Conservation (phyloP, 2,329 filamentous ascomycete species). For the Epichloe coenophiala region DNA sequence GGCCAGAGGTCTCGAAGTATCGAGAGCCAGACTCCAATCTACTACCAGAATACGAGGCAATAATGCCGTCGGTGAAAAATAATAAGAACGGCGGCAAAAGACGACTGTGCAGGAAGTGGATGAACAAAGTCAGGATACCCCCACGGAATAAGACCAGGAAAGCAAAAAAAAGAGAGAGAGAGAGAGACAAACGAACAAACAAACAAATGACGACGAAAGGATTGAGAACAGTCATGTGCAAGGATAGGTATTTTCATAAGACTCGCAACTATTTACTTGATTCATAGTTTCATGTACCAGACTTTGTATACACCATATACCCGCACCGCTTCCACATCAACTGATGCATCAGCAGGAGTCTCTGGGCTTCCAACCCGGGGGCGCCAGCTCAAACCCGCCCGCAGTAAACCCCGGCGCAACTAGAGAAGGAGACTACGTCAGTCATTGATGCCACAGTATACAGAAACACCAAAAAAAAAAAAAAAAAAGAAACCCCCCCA, state of each 20-base stretch:
- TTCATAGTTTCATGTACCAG: too few species aligned
- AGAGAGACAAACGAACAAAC: too few species aligned
- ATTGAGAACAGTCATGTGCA: too few species aligned
- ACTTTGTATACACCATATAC: too few species aligned
- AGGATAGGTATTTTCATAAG: too few species aligned
- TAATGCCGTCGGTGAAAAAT: not conserved
- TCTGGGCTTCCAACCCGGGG: not conserved
- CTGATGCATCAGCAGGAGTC: not conserved
- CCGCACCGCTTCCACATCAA: not conserved
- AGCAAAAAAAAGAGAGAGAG: too few species aligned
- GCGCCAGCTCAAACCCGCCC: not conserved
- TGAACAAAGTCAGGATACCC: too few species aligned
- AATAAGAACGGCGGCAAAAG: not conserved
- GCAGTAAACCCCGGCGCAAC: not conserved
- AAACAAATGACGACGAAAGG: too few species aligned
- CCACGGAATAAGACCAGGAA: too few species aligned
- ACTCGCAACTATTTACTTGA: too few species aligned
- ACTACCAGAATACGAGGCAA: not conserved
- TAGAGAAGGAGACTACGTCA: not conserved
- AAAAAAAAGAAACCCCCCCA: too few species aligned
- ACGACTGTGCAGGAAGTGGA: not conserved
- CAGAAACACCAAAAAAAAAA: too few species aligned
- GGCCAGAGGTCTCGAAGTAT: not conserved
- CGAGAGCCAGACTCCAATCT: not conserved
- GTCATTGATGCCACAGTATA: not conserved